Conservation (phyloP, 768 basidiomycete genomes). For the Tulasnella sp. region DNA sequence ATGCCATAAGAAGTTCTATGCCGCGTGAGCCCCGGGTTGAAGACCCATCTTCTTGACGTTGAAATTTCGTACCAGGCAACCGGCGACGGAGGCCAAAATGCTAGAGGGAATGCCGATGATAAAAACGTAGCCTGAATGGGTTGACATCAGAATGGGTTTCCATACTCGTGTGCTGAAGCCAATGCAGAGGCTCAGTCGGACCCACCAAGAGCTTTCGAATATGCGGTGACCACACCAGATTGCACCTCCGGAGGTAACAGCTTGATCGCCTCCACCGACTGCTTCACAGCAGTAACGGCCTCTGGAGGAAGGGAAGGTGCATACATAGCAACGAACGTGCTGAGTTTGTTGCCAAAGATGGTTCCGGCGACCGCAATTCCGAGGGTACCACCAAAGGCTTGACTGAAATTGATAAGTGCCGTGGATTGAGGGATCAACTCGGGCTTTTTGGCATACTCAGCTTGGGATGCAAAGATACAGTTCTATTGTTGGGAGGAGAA, state of each 20-base stretch:
- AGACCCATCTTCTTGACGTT: slow-evolving; percentile 35
- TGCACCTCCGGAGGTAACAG: slow-evolving; percentile 34
- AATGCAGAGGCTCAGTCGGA: background rate
- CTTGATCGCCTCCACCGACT: slow-evolving; percentile 36
- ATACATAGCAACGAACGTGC: slow-evolving; percentile 35
- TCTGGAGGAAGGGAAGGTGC: slow-evolving; percentile 34
- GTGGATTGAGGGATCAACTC: slow-evolving; percentile 41
- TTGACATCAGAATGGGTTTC: background rate
- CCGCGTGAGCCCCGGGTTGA: slow-evolving; percentile 15
- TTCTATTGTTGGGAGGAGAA: slow-evolving; percentile 36
- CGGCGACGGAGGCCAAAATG: slow-evolving; percentile 35
- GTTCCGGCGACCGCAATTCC: slow-evolving; percentile 30
- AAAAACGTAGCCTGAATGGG: slow-evolving; percentile 35
- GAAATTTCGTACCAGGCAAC: slow-evolving; percentile 38
- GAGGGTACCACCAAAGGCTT: slow-evolving; percentile 31
- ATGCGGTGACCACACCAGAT: slow-evolving; percentile 31
- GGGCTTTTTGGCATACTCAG: slow-evolving; percentile 38
- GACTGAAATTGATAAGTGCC: slow-evolving; percentile 39
- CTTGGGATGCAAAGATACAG: slow-evolving; percentile 42
- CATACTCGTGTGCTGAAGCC: background rate
- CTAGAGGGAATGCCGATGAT: slow-evolving; percentile 40
- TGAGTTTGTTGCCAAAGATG: slow-evolving; percentile 37
- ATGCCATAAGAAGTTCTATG: background rate
- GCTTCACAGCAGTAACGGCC: slow-evolving; percentile 33
- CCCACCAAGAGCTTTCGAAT: slow-evolving; percentile 30